Evolutionary conservation across 2,329 filamentous ascomycete genomes (phyloP), one percentile per base, ranked within the genome.

Genomic region (Xylariaceae sp.): DNA sequence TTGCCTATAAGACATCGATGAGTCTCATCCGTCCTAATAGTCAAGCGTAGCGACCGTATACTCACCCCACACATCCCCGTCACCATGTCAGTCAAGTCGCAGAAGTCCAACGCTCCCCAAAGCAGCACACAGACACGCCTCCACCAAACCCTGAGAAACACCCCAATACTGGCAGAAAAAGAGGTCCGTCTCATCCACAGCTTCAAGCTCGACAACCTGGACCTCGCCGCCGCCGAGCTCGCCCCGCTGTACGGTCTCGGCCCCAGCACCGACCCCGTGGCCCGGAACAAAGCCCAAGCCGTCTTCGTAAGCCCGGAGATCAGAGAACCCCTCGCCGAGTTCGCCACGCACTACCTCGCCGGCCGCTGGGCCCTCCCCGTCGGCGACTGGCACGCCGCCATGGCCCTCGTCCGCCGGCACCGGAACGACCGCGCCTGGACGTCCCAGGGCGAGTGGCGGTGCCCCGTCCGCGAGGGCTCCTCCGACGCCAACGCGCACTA

Each of bases 161-260:
- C 6, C 22, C 22, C 22, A 11, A 11, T 11, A 26, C 22, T 26
- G 6, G 30, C 30, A 7, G 30, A 6, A 17, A n/a, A 32, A 13
- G 15, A 35, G 4, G 43, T 59, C 2, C 44, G 38, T 11, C 12
- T 4, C 3, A 39, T 57, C 32, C 45, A 47, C 39, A 52, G 52
- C 30, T 37, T 39, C 17, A 45, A 47, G 12, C 44, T 41, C 1
- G 26, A 45, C 2, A 44, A 53, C n/a, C 28, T 49, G 1, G 48
- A 54, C 4, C 35, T 46, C 4, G 53, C 44, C 1, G 45, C 52
- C 2, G 37, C 38, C 0, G 44, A 55, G 29, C 34, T 61, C 11
- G 48, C 53, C 3, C 48, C 48, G 1, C 37, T 57, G 19, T 56
- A 47, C 18, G 52, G 54, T 1, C 45, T 61, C 11, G 52, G 54